These are phyloP conservation scores for Micromonas pusilla DNA, from an alignment of 139 green algal species.

Conservation along the genomic window DNA sequence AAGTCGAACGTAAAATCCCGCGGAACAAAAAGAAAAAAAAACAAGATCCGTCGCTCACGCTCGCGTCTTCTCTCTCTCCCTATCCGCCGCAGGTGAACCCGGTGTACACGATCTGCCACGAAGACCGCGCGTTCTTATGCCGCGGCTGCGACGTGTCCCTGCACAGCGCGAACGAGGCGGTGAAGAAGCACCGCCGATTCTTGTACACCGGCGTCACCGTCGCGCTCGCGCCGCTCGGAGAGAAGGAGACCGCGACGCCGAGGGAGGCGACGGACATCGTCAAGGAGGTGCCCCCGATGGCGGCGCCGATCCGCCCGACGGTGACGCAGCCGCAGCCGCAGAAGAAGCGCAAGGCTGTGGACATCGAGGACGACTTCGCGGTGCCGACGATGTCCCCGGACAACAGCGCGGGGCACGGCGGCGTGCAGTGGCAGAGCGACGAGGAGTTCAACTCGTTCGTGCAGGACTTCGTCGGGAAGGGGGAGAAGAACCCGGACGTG, in stretches of 20 bases:
- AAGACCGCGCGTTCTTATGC: constrained; percentile 45
- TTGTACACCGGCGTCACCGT: constrained; percentile 32
- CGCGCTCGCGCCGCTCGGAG: constrained; percentile 22
- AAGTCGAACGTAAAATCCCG: background rate
- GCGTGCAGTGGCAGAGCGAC: too few relatives aligned
- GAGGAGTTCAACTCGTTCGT: background rate
- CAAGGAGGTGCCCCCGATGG: too few relatives aligned
- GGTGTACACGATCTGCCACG: constrained; percentile 43
- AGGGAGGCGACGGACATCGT: too few relatives aligned
- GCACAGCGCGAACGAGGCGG: constrained; percentile 32
- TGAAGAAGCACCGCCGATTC: constrained; percentile 33
- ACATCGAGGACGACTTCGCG: background rate
- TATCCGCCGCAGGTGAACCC: constrained; percentile 34
- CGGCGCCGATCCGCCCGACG: too few relatives aligned
- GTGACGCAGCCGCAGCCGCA: background rate
- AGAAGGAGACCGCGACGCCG: too few relatives aligned
- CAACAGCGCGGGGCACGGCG: too few relatives aligned
- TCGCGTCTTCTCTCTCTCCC: background rate
- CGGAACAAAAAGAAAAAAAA: background rate
- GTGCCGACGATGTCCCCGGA: too few relatives aligned
- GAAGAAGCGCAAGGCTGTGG: background rate
- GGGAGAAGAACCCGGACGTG: background rate
- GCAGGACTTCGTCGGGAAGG: background rate
- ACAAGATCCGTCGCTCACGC: background rate
- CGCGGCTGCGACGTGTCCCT: constrained; percentile 41